Evolutionary conservation across 2,329 filamentous ascomycete species (phyloP).

Genomic region (Fusarium cyanostomum): DNA sequence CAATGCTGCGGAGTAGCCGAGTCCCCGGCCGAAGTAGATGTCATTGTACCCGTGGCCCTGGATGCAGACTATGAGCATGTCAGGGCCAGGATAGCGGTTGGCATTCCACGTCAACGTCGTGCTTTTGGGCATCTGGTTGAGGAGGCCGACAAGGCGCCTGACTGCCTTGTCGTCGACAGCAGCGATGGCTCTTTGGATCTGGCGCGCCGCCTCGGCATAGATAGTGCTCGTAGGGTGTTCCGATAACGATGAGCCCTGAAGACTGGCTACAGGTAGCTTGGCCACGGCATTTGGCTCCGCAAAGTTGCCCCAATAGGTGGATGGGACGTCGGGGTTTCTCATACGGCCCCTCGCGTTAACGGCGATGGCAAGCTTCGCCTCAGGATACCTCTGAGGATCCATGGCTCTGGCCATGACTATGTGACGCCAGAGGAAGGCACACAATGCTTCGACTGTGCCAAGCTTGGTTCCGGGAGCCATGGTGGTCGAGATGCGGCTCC

Average conservation of each 20-base stretch:
- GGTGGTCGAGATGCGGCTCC: not conserved
- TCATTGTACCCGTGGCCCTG: constrained; percentile 8
- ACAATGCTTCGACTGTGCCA: constrained; percentile 1
- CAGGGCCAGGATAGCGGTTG: constrained; percentile 10
- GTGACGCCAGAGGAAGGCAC: constrained; percentile 14
- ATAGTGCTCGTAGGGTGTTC: not conserved
- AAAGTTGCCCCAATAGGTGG: constrained; percentile 15
- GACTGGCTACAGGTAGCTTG: not conserved
- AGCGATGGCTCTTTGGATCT: constrained; percentile 4
- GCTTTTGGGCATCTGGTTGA: constrained; percentile 18
- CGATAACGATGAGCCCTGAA: not conserved
- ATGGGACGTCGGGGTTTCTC: not conserved
- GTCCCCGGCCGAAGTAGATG: constrained; percentile 2
- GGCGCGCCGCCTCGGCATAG: not conserved
- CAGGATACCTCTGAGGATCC: not conserved
- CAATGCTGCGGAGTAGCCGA: constrained; percentile 2
- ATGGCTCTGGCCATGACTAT: constrained; percentile 1
- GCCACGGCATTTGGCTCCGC: constrained; percentile 14
- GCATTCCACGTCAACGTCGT: constrained; percentile 16
- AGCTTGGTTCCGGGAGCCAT: not conserved
- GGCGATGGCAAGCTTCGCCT: constrained; percentile 9
- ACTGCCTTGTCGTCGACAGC: constrained; percentile 8
- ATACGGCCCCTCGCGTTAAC: constrained; percentile 6
- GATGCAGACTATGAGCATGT: constrained; percentile 20
- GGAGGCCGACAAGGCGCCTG: constrained; percentile 13